Evolutionary conservation across 768 basidiomycete species (phyloP).

Genomic region (Leccinellum rugosiceps): DNA sequence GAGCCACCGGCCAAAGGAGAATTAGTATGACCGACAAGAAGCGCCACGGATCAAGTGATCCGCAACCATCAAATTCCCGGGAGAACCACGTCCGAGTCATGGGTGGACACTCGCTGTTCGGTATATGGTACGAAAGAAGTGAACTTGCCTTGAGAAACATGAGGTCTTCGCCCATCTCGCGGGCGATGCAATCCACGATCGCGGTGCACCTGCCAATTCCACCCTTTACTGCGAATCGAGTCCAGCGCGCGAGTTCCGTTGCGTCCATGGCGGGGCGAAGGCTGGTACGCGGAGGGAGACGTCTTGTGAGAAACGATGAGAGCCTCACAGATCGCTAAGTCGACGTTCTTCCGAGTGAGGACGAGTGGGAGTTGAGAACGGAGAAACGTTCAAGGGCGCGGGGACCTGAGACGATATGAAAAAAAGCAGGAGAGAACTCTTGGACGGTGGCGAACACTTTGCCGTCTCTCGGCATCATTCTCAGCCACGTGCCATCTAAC

Average conservation of each 20-base stretch:
- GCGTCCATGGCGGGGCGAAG: conserved; percentile 51
- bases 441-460: too few species aligned
- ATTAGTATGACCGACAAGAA: neutral
- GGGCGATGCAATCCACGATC: conserved; percentile 69
- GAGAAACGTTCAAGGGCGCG: too few species aligned
- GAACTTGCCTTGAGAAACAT: conserved; percentile 78
- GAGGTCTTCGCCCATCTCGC: conserved; percentile 63
- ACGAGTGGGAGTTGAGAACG: too few species aligned
- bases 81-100: neutral
- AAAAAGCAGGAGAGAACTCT: too few species aligned
- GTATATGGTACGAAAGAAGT: neutral
- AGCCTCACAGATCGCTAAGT: too few species aligned
- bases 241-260: conserved; percentile 73
- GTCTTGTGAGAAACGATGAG: too few species aligned
- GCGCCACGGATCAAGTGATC: neutral
- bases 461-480: too few species aligned
- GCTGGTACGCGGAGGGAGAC: too few species aligned
- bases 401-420: too few species aligned
- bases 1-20: neutral
- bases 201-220: conserved; percentile 83
- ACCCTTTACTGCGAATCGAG: conserved; percentile 79
- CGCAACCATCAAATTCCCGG: too few species aligned
- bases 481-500: too few species aligned
- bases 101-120: neutral
- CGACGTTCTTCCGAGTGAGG: too few species aligned